Base-by-base conservation (phyloP, 169 alveolate genomes). In the Babesia divergens region DNA sequence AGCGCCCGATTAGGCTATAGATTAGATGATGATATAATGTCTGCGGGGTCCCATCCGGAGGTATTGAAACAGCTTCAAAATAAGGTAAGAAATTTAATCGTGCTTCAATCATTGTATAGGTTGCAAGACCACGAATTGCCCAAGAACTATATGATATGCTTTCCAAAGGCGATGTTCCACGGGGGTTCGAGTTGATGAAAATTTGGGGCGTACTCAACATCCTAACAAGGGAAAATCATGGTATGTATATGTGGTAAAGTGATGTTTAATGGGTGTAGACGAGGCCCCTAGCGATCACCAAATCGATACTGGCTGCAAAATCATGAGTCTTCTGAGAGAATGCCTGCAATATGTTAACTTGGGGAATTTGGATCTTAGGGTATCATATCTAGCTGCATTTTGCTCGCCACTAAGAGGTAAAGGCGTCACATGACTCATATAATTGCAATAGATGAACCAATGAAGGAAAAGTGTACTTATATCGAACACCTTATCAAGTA, bases 61-160 rank as follows among this genome's bases (percentile, higher is more conserved):
- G 79, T 80, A 20, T 24, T 70, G 26, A 20, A 68, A 5, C 80
- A 71, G 42, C 58, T 80, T 13, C 32, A 20, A 24, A 24, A 68
- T 24, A 80, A 80, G 84, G 88, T 80, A 70, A 20, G 54, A 14
- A 6, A 0, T 54, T 13, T 38, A 4, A 24, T 5, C 11, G 22
- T 13, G 24, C 16, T 13, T 20, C 8, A 9, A 52, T 31, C n/a
- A 8, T 2, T 6, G 16, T 65, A 34, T 65, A 77, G 86, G 86
- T 77, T 8, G 64, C 86, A 20, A 67, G 64, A 51, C 46, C 76
- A 6, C 66, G 86, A 69, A 77, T 77, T 13, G 71, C 86, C 11
- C 86, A 77, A 53, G 86, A 77, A 50, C 32, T 77, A 5, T 81
- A 77, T 26, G 70, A 68, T 58, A 77, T 77, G 55, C 68, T 77